Evolutionary conservation across 2,329 filamentous ascomycete genomes (phyloP), one percentile per base, ranked within the genome.

Genomic region (Phialemonium atrogriseum): DNA sequence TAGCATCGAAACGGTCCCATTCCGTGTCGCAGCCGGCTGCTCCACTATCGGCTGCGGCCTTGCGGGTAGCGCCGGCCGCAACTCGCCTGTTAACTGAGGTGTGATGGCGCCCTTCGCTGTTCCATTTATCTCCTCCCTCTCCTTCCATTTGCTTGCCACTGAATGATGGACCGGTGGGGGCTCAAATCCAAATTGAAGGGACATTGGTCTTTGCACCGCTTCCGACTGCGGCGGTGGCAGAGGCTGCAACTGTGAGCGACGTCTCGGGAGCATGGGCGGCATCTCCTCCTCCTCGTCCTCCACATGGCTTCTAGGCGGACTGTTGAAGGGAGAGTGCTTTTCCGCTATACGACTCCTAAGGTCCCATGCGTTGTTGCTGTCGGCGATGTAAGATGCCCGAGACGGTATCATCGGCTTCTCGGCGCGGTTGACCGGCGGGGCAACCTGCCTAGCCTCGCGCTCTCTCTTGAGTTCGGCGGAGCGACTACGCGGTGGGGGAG

Each of bases 311-410:
- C 77, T 79, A 0, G 88, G 86, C 12, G 87, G 87, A 21, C 86
- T 94, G 48, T 69, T 87, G 50, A 95, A 94, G 0, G 89, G 88
- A 1, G 89, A 94, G 0, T 77, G 50, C 48, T 64, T 59, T 38
- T 63, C 54, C 49, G 57, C 26, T 50, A 62, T 20, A 47, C 60
- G 46, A 25, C 41, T 56, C 47, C 42, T 53, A 39, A 44, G 35
- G 24, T 64, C 60, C 15, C 52, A 40, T 5, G 39, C 34, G 12
- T 40, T 41, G 23, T 34, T 38, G 13, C 32, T 38, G 7, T 51
- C 47, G 10, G 39, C 39, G 9, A 48, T 32, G 34, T 46, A 44
- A 9, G 48, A 47, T 7, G 43, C 36, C 11, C 49, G 47, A 8
- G 47, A 43, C 5, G 50, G 50, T 14, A 64, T 60, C 32, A 55